Evolutionary conservation across 1,139 yeast species (phyloP), one percentile per base, ranked within the genome.

Genomic region (Saccharomyces hybrid): DNA sequence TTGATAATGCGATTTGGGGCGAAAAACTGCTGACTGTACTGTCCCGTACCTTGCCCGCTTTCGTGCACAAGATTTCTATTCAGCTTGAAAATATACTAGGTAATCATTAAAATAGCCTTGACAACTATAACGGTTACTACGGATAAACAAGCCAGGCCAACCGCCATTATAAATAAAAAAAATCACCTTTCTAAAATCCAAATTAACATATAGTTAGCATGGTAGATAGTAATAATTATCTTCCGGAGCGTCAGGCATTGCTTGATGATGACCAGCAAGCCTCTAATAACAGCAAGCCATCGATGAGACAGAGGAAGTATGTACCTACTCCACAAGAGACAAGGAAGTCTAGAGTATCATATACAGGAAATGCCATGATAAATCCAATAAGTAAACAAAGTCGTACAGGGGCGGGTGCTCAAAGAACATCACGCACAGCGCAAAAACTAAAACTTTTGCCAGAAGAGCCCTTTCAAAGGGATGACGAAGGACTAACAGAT

Each of bases 361-460:
- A 38, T 38, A 38, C 44, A 38, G 44, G 44, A 38, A 38, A n/a
- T 38, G 44, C 44, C 23, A 38, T 38, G 44, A 38, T 38, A 1
- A 38, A 38, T n/a, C 44, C 44, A 4, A 38, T n/a, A 38, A 38
- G 44, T 11, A 38, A 38, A 16, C 44, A 38, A 19, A 38, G 44
- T 19, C 44, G 44, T 38, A 38, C 44, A 29, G 78, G 82, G 58
- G 74, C 81, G 16, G 96, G 96, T 0, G 87, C 96, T 4, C 97
- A 90, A 67, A 77, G 98, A 67, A 85, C 95, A 0, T 86, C 96
- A 48, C 81, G 93, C 66, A 88, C 95, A 0, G 82, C 95, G 0
- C 97, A 88, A 68, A 91, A 88, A 70, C 78, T 91, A 59, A 89
- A 90, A 67, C 74, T 91, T 29, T 74, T 91, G 50, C 98, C 98